Percentiles rank a stretch among this genome's conserved stretches.
Conservation (phyloP, 495 filamentous ascomycete genomes). For the Annulohypoxylon moriforme region DNA sequence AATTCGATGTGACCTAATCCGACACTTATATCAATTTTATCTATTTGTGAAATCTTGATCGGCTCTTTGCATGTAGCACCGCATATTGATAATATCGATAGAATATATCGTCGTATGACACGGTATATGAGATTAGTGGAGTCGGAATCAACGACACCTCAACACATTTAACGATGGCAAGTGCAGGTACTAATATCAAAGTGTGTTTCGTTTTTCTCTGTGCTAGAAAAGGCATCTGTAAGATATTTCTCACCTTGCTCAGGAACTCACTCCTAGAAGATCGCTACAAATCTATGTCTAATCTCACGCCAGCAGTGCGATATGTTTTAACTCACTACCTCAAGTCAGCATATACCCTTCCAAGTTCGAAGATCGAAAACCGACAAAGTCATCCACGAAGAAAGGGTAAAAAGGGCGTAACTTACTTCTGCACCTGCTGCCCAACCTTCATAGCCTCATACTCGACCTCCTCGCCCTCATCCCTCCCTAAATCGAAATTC, state of each 20-base stretch:
- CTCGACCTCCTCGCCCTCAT: slow-evolving; percentile 58
- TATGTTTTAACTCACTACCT: slow-evolving; percentile 44
- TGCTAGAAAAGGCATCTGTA: no score
- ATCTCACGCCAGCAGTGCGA: slow-evolving; percentile 36
- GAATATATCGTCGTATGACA: background rate
- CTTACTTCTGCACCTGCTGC: slow-evolving; percentile 59
- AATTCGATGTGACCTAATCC: background rate
- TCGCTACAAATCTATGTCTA: no score
- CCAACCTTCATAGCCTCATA: slow-evolving; percentile 61
- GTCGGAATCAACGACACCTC: background rate
- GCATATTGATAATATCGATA: slow-evolving; percentile 1
- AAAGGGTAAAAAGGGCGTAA: slow-evolving; percentile 15
- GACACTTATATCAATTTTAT: background rate
- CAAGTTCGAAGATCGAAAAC: background rate
- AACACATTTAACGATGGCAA: background rate
- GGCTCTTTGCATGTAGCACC: background rate
- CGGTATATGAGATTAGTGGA: background rate
- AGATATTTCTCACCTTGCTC: no score
- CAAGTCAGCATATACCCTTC: slow-evolving; percentile 6
- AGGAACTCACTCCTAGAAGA: no score
- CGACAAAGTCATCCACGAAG: background rate
- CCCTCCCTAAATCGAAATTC: slow-evolving; percentile 55
- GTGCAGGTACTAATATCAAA: background rate
- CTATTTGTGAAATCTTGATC: background rate
- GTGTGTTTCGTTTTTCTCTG: no score